A percentile compares a stretch with the other conserved stretches of the same genome.
Evolutionary conservation across 2,329 filamentous ascomycete species (phyloP).

Genomic region (Ceratocystis variospora): DNA sequence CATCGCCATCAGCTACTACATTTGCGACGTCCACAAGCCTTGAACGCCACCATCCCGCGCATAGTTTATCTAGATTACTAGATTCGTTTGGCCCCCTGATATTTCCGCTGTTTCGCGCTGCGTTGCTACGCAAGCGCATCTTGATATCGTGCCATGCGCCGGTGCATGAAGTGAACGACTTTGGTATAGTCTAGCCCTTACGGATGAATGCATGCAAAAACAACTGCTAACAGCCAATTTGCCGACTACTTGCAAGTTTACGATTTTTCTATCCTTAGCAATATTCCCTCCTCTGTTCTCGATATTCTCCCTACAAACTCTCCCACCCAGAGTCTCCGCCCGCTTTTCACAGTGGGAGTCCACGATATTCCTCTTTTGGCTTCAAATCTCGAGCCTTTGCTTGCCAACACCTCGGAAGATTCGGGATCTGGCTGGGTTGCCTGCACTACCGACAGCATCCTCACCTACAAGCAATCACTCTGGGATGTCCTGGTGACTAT

Average conservation of each 20-base stretch:
- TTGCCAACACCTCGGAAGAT: conserved; percentile 27
- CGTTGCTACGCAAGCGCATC: conserved; percentile 74
- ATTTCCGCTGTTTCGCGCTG: conserved; percentile 80
- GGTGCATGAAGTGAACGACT: conserved; percentile 74
- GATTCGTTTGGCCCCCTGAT: conserved; percentile 80
- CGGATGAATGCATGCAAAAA: background rate
- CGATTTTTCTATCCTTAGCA: conserved; percentile 81
- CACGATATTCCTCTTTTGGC: conserved; percentile 77
- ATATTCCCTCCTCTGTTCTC: conserved; percentile 61
- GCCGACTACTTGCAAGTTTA: conserved; percentile 49
- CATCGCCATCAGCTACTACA: background rate
- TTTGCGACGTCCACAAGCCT: conserved; percentile 1
- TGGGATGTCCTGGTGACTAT: conserved; percentile 85
- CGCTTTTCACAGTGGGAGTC: conserved; percentile 86
- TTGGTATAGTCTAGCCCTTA: conserved; percentile 45
- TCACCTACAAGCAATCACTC: conserved; percentile 70
- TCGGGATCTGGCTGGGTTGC: conserved; percentile 60
- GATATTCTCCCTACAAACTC: conserved; percentile 52
- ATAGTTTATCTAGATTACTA: conserved; percentile 63
- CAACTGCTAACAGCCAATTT: background rate
- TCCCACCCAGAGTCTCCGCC: conserved; percentile 52
- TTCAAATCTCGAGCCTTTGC: conserved; percentile 33
- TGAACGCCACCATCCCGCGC: conserved; percentile 59
- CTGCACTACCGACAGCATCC: conserved; percentile 88
- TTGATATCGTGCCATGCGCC: conserved; percentile 76